A percentile compares a stretch with the other conserved stretches of the same genome.
Conservation (phyloP, 768 basidiomycete species). For the Mrakia frigida region DNA sequence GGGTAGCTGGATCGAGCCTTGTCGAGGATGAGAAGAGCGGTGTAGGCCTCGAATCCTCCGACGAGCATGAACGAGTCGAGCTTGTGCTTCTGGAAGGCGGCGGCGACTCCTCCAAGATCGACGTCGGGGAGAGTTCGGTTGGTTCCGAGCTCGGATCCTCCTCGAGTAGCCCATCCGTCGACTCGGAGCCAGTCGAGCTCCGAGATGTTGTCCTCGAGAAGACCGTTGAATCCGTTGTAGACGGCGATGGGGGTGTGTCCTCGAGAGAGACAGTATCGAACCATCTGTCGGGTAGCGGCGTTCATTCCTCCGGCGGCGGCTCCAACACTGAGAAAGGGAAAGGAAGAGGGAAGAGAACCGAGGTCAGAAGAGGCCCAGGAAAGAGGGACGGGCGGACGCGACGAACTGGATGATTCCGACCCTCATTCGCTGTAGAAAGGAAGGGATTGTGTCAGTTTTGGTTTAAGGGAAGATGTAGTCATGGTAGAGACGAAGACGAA, state of each 20-base stretch:
- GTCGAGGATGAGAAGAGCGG: slow-evolving; percentile 68
- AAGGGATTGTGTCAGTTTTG: too few species aligned
- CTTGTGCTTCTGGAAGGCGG: slow-evolving; percentile 80
- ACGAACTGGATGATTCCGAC: slow-evolving; percentile 52
- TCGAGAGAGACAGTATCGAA: slow-evolving; percentile 83
- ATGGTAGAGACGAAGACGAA: not conserved
- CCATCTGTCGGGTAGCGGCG: slow-evolving; percentile 89
- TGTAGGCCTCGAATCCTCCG: slow-evolving; percentile 95
- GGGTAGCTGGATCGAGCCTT: slow-evolving; percentile 77
- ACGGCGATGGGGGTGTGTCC: slow-evolving; percentile 90
- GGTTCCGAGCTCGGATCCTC: slow-evolving; percentile 95
- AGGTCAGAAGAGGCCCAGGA: not conserved
- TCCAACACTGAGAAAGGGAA: slow-evolving; percentile 59
- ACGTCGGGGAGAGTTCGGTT: slow-evolving; percentile 81
- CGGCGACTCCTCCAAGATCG: slow-evolving; percentile 81
- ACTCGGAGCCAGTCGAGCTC: slow-evolving; percentile 94
- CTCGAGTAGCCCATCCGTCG: slow-evolving; percentile 91
- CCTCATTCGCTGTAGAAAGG: slow-evolving; percentile 38
- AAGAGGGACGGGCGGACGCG: not conserved
- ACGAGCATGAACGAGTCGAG: slow-evolving; percentile 79
- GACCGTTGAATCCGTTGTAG: slow-evolving; percentile 91
- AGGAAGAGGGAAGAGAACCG: not conserved
- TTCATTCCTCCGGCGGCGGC: slow-evolving; percentile 99
- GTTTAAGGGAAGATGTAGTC: too few species aligned
- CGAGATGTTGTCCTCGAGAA: slow-evolving; percentile 79